Percentiles rank a stretch among this genome's conserved stretches.
Evolutionary conservation across 2,329 filamentous ascomycete species (phyloP).

Genomic region (Colletotrichum limetticola): DNA sequence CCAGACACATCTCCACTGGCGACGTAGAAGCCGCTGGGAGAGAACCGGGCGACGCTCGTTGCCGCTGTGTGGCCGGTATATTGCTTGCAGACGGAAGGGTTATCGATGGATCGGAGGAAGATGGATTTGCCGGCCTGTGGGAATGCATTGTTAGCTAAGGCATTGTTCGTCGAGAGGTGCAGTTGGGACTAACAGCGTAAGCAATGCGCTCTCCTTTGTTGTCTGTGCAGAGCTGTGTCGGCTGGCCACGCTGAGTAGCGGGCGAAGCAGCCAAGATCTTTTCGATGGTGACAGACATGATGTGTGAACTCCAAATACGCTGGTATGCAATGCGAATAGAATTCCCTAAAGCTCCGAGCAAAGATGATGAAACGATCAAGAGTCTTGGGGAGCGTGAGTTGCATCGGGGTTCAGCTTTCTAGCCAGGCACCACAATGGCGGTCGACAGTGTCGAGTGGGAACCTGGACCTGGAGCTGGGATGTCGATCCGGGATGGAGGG

Average conservation of each 20-base stretch:
- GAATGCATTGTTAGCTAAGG: background rate
- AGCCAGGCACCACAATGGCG: constrained; percentile 33
- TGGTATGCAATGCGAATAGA: background rate
- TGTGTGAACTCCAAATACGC: background rate
- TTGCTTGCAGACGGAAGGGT: constrained; percentile 85
- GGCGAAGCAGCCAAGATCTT: constrained; percentile 88
- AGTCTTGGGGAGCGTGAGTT: constrained; percentile 5
- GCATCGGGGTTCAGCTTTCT: constrained; percentile 14
- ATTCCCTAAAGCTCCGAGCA: background rate
- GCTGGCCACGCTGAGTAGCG: constrained; percentile 77
- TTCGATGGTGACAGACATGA: constrained; percentile 66
- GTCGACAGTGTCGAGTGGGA: constrained; percentile 26
- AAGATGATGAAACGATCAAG: background rate
- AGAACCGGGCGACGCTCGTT: constrained; percentile 93
- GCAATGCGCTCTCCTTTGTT: constrained; percentile 90
- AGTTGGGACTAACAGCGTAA: constrained; percentile 77
- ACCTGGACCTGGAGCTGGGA: constrained; percentile 23
- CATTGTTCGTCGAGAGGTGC: background rate
- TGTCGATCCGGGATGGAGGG: constrained; percentile 29
- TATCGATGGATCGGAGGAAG: constrained; percentile 93
- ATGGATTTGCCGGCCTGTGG: constrained; percentile 91
- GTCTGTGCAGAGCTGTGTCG: constrained; percentile 89
- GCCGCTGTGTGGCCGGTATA: constrained; percentile 91
- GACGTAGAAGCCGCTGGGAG: constrained; percentile 93
- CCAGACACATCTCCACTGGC: constrained; percentile 91